Evolutionary conservation across 2,329 filamentous ascomycete genomes (phyloP).

Genomic region (Capronia americana): DNA sequence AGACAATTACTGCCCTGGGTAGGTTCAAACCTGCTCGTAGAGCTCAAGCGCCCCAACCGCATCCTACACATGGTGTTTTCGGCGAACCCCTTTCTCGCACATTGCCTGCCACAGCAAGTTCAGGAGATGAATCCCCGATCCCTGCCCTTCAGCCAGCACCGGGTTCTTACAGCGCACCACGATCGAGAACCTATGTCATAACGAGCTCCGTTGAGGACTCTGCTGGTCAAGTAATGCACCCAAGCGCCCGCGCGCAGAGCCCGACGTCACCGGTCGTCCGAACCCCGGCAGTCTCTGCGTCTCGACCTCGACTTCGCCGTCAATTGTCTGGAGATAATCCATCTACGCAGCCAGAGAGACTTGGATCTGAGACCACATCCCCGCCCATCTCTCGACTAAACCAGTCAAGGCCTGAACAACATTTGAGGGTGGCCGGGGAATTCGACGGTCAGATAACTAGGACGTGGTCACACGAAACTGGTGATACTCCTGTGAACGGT

Average conservation of each 20-base stretch:
- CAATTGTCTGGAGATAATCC: neutral
- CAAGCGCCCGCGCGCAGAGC: too few species aligned
- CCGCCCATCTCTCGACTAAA: neutral
- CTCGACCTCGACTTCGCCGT: neutral
- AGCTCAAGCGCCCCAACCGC: neutral
- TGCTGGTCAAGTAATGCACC: neutral
- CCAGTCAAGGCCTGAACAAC: neutral
- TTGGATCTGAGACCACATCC: neutral
- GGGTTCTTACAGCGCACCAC: neutral
- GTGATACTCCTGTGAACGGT: neutral
- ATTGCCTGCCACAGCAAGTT: neutral
- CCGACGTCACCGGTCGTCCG: neutral
- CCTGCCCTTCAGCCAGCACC: neutral
- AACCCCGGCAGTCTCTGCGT: neutral
- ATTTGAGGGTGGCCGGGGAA: neutral
- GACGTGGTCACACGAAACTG: too few species aligned
- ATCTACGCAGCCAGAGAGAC: neutral
- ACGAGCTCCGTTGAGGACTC: neutral
- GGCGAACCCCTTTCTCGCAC: neutral
- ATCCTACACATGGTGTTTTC: neutral
- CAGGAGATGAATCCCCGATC: neutral
- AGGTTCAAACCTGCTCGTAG: neutral
- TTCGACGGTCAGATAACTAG: neutral
- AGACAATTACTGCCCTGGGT: neutral
- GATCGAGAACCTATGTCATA: neutral